A percentile compares a stretch with the other conserved stretches of the same genome.
Evolutionary conservation across 768 basidiomycete genomes (phyloP).

Genomic region (Leccinum boreale): DNA sequence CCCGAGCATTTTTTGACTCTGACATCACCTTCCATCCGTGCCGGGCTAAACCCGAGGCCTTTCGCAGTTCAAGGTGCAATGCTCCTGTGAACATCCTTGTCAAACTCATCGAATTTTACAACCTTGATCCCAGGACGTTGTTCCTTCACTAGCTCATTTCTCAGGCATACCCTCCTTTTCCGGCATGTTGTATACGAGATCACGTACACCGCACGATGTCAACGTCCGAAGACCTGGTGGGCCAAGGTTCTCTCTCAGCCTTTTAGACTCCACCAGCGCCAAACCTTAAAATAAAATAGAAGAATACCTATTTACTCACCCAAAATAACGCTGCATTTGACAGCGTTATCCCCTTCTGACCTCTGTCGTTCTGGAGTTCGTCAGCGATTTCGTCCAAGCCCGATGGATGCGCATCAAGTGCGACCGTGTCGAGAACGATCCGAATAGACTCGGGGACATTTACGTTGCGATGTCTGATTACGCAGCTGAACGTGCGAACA

Average conservation of each 20-base stretch:
- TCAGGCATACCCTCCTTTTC: slow-evolving; percentile 20
- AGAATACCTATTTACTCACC: not conserved
- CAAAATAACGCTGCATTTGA: slow-evolving; percentile 14
- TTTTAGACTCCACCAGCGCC: slow-evolving; percentile 16
- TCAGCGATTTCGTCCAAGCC: slow-evolving; percentile 5
- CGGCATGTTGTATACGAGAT: slow-evolving; percentile 17
- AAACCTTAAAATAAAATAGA: slow-evolving; percentile 7
- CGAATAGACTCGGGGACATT: slow-evolving; percentile 8
- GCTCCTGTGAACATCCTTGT: slow-evolving; percentile 10
- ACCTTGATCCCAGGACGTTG: slow-evolving; percentile 7
- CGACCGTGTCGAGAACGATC: slow-evolving; percentile 11
- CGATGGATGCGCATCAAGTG: slow-evolving; percentile 6
- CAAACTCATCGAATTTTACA: slow-evolving; percentile 5
- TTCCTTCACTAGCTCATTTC: slow-evolving; percentile 14
- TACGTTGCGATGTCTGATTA: slow-evolving; percentile 5
- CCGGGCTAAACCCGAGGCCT: slow-evolving; percentile 22
- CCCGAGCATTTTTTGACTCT: slow-evolving; percentile 14
- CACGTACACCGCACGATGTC: slow-evolving; percentile 23
- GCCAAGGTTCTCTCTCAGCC: slow-evolving; percentile 23
- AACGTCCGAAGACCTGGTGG: slow-evolving; percentile 6
- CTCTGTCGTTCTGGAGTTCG: slow-evolving; percentile 14
- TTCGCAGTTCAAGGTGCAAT: slow-evolving; percentile 14
- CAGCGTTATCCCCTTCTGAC: slow-evolving; percentile 22
- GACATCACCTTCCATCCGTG: slow-evolving; percentile 17
- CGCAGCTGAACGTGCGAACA: slow-evolving; percentile 13